Evolutionary conservation across 176 grass and related monocot species (phyloP).

Genomic region (Elaeis guineensis): DNA sequence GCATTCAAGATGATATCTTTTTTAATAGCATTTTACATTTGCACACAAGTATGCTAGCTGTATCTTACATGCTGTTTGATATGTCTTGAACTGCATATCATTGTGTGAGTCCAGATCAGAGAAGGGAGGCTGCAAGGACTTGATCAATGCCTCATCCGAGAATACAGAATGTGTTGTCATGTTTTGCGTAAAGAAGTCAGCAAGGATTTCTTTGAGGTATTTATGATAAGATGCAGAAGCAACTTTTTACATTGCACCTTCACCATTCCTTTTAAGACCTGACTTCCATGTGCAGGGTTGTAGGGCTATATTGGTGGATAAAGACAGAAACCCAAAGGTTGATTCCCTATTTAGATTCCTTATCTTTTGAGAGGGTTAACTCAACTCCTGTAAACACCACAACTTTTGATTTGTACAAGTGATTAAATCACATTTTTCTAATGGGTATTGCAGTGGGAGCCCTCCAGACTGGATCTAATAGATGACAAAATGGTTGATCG

Average conservation of each 20-base stretch:
- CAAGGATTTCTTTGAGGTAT: conserved; percentile 87
- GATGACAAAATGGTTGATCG: conserved; percentile 38
- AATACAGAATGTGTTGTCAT: conserved; percentile 90
- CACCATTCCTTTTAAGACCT: conserved; percentile 2
- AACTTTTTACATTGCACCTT: conserved; percentile 1
- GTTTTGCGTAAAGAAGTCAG: conserved; percentile 86
- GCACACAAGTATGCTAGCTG: too few species aligned
- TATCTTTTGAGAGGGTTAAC: too few species aligned
- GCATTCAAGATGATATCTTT: too few species aligned
- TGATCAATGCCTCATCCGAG: conserved; percentile 71
- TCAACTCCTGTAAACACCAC: too few species aligned
- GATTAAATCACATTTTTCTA: neutral
- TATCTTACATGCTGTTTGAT: too few species aligned
- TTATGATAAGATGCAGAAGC: neutral
- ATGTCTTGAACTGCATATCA: too few species aligned
- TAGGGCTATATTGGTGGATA: conserved; percentile 78
- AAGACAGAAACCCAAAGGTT: conserved; percentile 89
- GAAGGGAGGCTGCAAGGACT: conserved; percentile 63
- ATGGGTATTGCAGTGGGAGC: conserved; percentile 72
- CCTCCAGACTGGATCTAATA: conserved; percentile 59
- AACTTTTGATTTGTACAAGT: too few species aligned
- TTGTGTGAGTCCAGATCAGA: conserved; percentile 55
- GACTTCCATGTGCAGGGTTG: conserved; percentile 53
- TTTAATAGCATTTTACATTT: too few species aligned
- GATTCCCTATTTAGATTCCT: too few species aligned